Evolutionary conservation across 208 protist genomes (phyloP).

Genomic region (Entamoeba dispar): DNA sequence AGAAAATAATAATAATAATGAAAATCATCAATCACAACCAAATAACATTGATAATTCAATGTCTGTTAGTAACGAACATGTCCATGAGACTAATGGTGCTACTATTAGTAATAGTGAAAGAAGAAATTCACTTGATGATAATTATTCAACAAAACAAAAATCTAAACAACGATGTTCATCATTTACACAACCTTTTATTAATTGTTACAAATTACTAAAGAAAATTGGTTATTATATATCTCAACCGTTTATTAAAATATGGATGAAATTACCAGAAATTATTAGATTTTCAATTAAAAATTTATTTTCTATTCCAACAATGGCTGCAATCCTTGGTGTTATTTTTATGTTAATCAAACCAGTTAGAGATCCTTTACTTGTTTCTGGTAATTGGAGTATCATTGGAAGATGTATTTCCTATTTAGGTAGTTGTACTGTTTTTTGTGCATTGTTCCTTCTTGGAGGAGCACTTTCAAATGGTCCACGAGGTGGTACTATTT

Average conservation of each 20-base stretch:
- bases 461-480: not conserved
- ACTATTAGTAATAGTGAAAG: too few species aligned
- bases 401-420: not conserved
- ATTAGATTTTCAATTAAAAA: not conserved
- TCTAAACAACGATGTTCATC: too few species aligned
- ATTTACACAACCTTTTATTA: too few species aligned
- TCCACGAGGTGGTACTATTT: not conserved
- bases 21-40: too few species aligned
- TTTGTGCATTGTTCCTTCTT: not conserved
- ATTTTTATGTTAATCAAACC: not conserved
- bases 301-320: not conserved
- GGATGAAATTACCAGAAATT: not conserved
- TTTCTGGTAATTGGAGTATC: not conserved
- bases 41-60: too few species aligned
- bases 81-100: too few species aligned
- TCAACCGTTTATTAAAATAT: not conserved
- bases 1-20: too few species aligned
- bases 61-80: too few species aligned
- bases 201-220: too few species aligned
- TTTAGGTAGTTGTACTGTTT: not conserved
- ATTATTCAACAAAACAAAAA: too few species aligned
- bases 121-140: too few species aligned
- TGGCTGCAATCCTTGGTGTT: not conserved
- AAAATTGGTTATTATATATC: too few species aligned
- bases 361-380: not conserved